Conservation (phyloP, 1,284 basidiomycete genomes). For the Ganoderma multipileum region DNA sequence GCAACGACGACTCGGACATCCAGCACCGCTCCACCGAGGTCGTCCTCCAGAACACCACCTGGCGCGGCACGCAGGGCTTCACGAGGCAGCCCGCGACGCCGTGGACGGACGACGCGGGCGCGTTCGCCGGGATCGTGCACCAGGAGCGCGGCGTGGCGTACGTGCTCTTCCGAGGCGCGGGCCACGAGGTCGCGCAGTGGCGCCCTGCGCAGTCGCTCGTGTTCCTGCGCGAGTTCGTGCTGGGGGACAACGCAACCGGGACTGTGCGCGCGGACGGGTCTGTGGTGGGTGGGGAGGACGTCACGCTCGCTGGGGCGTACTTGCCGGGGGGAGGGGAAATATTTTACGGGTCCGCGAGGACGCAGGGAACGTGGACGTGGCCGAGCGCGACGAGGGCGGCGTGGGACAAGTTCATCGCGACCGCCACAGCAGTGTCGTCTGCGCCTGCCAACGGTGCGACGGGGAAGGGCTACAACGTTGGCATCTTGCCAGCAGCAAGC, state of each 20-base stretch:
- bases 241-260: constrained; percentile 40
- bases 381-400: constrained; percentile 53
- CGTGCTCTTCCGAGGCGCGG: constrained; percentile 39
- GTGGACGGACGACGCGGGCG: constrained; percentile 43
- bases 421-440: constrained; percentile 15
- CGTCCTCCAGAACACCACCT: constrained; percentile 46
- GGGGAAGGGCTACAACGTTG: not conserved
- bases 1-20: constrained; percentile 41
- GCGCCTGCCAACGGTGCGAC: not conserved
- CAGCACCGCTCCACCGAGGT: constrained; percentile 55
- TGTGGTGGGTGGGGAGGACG: constrained; percentile 55
- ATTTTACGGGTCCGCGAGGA: constrained; percentile 31
- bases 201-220: constrained; percentile 42
- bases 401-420: constrained; percentile 50
- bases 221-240: constrained; percentile 41
- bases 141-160: constrained; percentile 42
- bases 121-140: constrained; percentile 41
- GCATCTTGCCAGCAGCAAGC: not conserved
- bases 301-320: constrained; percentile 49
- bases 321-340: constrained; percentile 46
- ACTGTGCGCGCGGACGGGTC: constrained; percentile 29
- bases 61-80: constrained; percentile 74
- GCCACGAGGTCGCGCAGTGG: constrained; percentile 40
- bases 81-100: constrained; percentile 66
- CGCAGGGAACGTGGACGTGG: constrained; percentile 29